phyloP scores from a whole-genome alignment of 129 eudicot genomes.

The Logfia minima region DNA sequence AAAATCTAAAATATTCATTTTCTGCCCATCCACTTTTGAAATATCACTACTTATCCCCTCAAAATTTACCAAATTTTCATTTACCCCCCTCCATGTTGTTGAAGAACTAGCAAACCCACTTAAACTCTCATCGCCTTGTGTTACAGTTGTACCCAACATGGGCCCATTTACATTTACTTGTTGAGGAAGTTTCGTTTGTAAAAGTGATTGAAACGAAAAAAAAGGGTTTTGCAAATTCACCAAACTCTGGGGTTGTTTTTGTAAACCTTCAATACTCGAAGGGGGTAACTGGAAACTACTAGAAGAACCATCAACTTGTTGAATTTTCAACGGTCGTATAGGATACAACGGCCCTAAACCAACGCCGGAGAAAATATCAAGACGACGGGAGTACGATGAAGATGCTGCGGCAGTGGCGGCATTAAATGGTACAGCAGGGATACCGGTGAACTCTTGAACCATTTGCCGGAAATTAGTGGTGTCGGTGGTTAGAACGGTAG shows the following conservation, averaged over 20 bases:
- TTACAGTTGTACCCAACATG: neutral
- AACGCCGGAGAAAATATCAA: slow-evolving; percentile 44
- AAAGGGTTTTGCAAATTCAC: slow-evolving; percentile 34
- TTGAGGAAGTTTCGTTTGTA: slow-evolving; percentile 22
- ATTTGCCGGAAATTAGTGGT: slow-evolving; percentile 65
- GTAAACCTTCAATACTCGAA: neutral
- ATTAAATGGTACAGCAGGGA: slow-evolving; percentile 65
- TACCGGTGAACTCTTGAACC: slow-evolving; percentile 86
- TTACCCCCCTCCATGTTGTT: slow-evolving; percentile 22
- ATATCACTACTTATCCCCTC: slow-evolving; percentile 11
- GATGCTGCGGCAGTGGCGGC: neutral
- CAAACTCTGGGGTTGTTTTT: slow-evolving; percentile 27
- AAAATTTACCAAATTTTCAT: slow-evolving; percentile 25
- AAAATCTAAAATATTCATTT: neutral
- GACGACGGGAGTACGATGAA: slow-evolving; percentile 48
- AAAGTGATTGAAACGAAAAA: slow-evolving; percentile 32
- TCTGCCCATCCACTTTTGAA: neutral
- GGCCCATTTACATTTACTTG: slow-evolving; percentile 1
- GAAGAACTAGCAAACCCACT: slow-evolving; percentile 31
- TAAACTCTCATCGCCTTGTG: neutral
- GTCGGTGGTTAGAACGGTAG: slow-evolving; percentile 76
- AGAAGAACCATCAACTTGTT: neutral
- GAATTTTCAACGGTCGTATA: slow-evolving; percentile 42
- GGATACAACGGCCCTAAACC: slow-evolving; percentile 44
- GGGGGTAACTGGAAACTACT: slow-evolving; percentile 17